Base-by-base conservation (phyloP, 1,139 yeast genomes). In the Geotrichum fermentans region DNA sequence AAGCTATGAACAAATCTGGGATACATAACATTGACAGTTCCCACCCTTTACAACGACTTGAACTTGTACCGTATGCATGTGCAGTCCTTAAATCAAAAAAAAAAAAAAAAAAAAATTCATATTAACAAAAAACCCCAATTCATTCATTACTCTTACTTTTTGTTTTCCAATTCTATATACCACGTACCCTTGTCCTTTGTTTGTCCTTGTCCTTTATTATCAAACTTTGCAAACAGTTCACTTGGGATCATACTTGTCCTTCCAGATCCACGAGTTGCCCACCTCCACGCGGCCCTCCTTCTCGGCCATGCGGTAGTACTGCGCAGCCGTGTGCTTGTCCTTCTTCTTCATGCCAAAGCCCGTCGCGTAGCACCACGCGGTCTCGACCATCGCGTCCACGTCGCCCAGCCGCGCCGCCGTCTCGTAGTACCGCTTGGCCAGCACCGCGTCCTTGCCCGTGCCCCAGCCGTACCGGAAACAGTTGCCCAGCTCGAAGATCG, bases 201-300 rank as follows among this genome's bases (percentile, higher is more conserved):
- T n/a, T n/a, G n/a, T n/a, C n/a, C n/a, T n/a, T n/a, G n/a, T n/a
- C n/a, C n/a, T n/a, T n/a, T n/a, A n/a, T n/a, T n/a, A n/a, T n/a
- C n/a, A n/a, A n/a, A n/a, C n/a, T n/a, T n/a, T n/a, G n/a, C n/a
- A n/a, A n/a, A n/a, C n/a, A n/a, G n/a, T 24, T 24, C 10, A 24
- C 10, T 24, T 24, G 6, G 33, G 42, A 35, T 58, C 50, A 39
- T 61, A 61, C 49, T 61, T 61, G n/a, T 55, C 58, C 50, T 59
- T 62, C 69, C 69, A 65, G 24, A 65, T 64, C 69, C 69, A 65
- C 35, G 67, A 62, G 47, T 60, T 62, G 26, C 69, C 69, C 2
- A 66, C 68, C 47, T 65, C 68, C 2, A 33, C 44, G 22, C 57
- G 55, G 18, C 68, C 68, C 11, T 54, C 55, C 20, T 53, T 52